These are phyloP conservation scores for Omphalotus guepiniiformis DNA, from an alignment of 768 basidiomycete species.

Conservation along the genomic window DNA sequence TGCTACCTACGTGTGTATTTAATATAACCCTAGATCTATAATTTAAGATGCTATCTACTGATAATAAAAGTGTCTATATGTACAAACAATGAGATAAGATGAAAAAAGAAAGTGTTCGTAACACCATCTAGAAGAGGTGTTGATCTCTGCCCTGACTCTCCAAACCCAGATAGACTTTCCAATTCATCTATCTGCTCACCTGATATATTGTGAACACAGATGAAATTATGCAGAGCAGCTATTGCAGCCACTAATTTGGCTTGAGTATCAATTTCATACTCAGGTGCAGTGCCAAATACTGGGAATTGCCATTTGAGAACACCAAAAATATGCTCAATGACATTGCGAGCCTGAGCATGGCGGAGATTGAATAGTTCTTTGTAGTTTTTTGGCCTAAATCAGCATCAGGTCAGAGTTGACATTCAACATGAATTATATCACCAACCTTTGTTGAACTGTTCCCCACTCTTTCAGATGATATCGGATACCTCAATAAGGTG, in stretches of 20 bases:
- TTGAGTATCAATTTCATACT: constrained; percentile 12
- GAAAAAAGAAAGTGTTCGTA: too few relatives aligned
- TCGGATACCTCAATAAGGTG: constrained; percentile 19
- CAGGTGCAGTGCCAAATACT: not conserved
- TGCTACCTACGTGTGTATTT: too few relatives aligned
- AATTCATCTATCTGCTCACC: constrained; percentile 11
- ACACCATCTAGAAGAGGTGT: too few relatives aligned
- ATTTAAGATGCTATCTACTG: not conserved
- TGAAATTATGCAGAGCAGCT: constrained; percentile 20
- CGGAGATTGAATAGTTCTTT: constrained; percentile 21
- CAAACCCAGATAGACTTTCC: not conserved
- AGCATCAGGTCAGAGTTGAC: too few relatives aligned
- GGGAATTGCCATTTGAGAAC: not conserved
- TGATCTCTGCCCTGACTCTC: not conserved
- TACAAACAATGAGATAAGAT: too few relatives aligned
- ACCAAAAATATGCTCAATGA: constrained; percentile 12
- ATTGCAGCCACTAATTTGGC: constrained; percentile 14
- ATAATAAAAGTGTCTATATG: too few relatives aligned
- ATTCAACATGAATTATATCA: too few relatives aligned
- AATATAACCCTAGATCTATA: not conserved
- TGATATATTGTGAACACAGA: constrained; percentile 14
- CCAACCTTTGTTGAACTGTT: too few relatives aligned
- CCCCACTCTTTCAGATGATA: constrained; percentile 25
- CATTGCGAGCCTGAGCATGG: constrained; percentile 18
- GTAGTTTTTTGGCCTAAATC: constrained; percentile 13